phyloP scores from a whole-genome alignment of 2,329 filamentous ascomycete species.

The Colletotrichum musicola region DNA sequence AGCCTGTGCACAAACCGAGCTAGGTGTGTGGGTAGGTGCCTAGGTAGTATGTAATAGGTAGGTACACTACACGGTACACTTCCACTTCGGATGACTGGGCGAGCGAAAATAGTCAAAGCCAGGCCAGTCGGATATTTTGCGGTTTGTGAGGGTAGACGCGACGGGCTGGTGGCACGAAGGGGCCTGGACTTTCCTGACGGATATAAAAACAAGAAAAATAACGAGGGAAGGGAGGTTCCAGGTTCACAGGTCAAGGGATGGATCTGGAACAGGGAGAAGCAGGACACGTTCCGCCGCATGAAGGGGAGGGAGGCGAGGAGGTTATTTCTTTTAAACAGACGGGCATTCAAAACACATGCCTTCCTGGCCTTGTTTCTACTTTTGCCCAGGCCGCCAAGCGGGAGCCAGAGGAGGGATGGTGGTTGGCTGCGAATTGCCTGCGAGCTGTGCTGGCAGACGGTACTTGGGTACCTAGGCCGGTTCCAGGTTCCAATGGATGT shows the following conservation, averaged over 20 bases:
- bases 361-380: slow-evolving; percentile 30
- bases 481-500: too few relatives aligned
- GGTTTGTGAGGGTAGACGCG: slow-evolving; percentile 21
- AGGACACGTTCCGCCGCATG: slow-evolving; percentile 14
- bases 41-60: too few relatives aligned
- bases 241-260: slow-evolving; percentile 27
- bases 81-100: slow-evolving; percentile 28
- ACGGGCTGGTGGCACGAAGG: slow-evolving; percentile 8
- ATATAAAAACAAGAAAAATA: slow-evolving; percentile 15
- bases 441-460: background rate
- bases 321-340: slow-evolving; percentile 32
- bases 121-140: too few relatives aligned
- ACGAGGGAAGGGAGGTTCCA: slow-evolving; percentile 33
- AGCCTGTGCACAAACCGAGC: slow-evolving; percentile 31
- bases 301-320: slow-evolving; percentile 24
- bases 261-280: slow-evolving; percentile 19
- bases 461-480: too few relatives aligned
- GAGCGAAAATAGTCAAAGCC: slow-evolving; percentile 9
- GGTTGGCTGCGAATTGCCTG: slow-evolving; percentile 8
- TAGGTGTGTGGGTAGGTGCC: slow-evolving; percentile 1
- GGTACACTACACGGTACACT: too few relatives aligned
- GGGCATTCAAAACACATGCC: slow-evolving; percentile 30
- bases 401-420: slow-evolving; percentile 20
- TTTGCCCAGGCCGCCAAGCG: slow-evolving; percentile 32
- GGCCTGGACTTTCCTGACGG: slow-evolving; percentile 3